Conservation (phyloP, 2,329 filamentous ascomycete genomes). For the Boeremia lycopersici region DNA sequence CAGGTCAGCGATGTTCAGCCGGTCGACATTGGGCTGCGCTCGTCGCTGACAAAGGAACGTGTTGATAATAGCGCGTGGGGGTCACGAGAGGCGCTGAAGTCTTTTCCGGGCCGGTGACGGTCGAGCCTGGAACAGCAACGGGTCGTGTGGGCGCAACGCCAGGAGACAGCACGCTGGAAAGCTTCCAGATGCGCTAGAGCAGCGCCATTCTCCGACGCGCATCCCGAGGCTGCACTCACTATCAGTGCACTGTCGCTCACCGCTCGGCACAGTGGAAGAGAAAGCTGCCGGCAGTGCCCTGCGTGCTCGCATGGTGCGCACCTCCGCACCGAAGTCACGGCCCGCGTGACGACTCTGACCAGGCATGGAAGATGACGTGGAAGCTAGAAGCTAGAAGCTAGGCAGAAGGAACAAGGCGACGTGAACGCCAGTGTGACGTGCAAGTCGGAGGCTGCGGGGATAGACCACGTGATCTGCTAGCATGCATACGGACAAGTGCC, state of each 20-base stretch:
- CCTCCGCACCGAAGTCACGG: not conserved
- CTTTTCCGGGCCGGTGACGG: conserved; percentile 16
- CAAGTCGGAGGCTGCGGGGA: conserved; percentile 18
- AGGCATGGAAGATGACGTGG: conserved; percentile 25
- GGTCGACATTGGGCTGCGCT: not conserved
- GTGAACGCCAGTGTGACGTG: conserved; percentile 12
- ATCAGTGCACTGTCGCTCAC: conserved; percentile 3
- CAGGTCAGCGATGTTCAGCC: conserved; percentile 1
- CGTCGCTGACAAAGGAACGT: conserved; percentile 14
- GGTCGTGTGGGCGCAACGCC: conserved; percentile 13
- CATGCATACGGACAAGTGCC: conserved; percentile 14
- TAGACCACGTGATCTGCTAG: conserved; percentile 16
- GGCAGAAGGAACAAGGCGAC: conserved; percentile 9
- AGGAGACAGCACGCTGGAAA: conserved; percentile 11
- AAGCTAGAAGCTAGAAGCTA: conserved; percentile 7
- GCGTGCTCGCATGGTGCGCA: not conserved
- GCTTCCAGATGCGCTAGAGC: conserved; percentile 17
- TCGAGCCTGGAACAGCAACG: conserved; percentile 18
- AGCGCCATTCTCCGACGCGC: conserved; percentile 10
- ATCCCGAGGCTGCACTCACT: conserved; percentile 5
- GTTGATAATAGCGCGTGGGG: conserved; percentile 49
- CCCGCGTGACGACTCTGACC: conserved; percentile 15
- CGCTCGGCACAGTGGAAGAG: not conserved
- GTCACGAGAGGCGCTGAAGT: conserved; percentile 26
- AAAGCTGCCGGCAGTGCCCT: not conserved